These are phyloP conservation scores for Chaetomium cochliodes DNA, from an alignment of 495 filamentous ascomycete genomes.

Conservation along the genomic window DNA sequence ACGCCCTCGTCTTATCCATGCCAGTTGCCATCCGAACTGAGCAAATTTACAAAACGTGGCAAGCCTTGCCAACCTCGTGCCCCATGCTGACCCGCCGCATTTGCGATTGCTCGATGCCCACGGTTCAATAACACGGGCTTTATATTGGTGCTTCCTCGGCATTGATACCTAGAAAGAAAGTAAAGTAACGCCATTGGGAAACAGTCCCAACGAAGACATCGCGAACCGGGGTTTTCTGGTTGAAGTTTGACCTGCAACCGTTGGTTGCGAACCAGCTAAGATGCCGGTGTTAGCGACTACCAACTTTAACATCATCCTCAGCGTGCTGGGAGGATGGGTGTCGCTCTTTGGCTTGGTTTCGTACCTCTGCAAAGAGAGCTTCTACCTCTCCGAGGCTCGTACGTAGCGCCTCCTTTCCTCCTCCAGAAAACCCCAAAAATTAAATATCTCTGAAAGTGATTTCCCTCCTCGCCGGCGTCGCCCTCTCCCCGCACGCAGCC, in stretches of 20 bases:
- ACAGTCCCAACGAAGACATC: background rate
- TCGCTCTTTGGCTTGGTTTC: constrained; percentile 85
- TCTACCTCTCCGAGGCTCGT: constrained; percentile 90
- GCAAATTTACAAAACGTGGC: background rate
- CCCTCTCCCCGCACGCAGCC: constrained; percentile 73
- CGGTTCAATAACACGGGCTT: constrained; percentile 53
- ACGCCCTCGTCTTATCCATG: background rate
- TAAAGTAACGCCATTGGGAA: background rate
- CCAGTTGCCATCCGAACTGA: background rate
- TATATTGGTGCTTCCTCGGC: constrained; percentile 5
- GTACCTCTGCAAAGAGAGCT: constrained; percentile 84
- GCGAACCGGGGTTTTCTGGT: background rate
- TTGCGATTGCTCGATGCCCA: constrained; percentile 21
- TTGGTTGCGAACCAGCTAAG: constrained; percentile 21
- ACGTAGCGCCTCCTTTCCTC: constrained; percentile 34
- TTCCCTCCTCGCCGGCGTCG: constrained; percentile 73
- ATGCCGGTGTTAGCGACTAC: constrained; percentile 79
- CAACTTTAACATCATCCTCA: constrained; percentile 88
- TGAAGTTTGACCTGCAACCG: background rate
- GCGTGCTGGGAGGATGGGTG: constrained; percentile 82
- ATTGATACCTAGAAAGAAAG: background rate
- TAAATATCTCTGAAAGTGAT: constrained; percentile 57
- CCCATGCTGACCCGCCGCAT: constrained; percentile 8
- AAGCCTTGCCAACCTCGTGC: background rate
- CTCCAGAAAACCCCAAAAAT: background rate